A percentile compares a stretch with the other conserved stretches of the same genome.
Conservation (phyloP, 495 filamentous ascomycete species). For the Beverwykella pulmonaria region DNA sequence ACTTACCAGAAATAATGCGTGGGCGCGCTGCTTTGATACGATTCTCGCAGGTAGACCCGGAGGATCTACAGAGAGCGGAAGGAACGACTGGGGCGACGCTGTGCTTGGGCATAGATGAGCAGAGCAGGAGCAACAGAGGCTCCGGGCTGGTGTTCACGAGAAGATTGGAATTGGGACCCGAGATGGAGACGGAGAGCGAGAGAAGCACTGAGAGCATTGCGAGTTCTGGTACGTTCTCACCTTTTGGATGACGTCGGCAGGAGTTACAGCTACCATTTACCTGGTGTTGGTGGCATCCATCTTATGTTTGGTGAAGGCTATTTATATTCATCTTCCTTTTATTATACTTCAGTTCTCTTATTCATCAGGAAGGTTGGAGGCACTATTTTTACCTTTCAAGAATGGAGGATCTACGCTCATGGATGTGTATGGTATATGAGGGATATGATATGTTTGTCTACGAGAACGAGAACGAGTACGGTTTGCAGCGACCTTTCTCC, state of each 20-base stretch:
- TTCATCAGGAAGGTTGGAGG: too few relatives aligned
- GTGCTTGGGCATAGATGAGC: neutral
- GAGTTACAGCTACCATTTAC: conserved; percentile 5
- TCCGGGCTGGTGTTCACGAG: neutral
- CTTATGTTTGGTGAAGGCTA: neutral
- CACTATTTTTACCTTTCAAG: too few relatives aligned
- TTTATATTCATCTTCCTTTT: neutral
- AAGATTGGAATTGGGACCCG: neutral
- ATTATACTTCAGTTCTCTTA: neutral
- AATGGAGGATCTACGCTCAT: too few relatives aligned
- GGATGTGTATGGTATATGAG: too few relatives aligned
- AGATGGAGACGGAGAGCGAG: neutral
- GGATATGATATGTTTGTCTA: too few relatives aligned
- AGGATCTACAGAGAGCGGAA: neutral
- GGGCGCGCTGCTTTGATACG: neutral
- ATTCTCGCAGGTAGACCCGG: conserved; percentile 1
- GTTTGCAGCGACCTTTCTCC: too few relatives aligned
- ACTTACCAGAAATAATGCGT: neutral
- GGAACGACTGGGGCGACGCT: neutral
- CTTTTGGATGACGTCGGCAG: neutral
- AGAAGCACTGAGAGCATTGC: neutral
- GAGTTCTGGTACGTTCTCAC: too few relatives aligned
- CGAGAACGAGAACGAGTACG: too few relatives aligned
- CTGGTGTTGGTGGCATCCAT: neutral
- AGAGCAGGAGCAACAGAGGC: neutral